Percentiles rank a stretch among this genome's conserved stretches.
phyloP scores from a whole-genome alignment of 257 asterid genomes.

The Nicotiana obtusifolia region DNA sequence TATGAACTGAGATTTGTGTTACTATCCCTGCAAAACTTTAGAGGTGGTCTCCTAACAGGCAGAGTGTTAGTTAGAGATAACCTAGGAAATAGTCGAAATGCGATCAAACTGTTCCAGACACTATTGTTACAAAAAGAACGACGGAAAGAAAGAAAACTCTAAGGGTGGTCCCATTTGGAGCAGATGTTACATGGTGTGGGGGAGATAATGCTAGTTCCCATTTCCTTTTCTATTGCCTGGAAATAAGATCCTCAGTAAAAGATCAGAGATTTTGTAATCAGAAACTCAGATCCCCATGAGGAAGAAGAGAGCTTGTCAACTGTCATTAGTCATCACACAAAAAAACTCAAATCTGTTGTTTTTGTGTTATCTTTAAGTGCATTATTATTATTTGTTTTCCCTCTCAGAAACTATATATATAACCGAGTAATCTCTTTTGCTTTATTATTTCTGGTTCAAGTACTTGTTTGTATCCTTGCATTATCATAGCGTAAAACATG shows the following conservation, averaged over 20 bases:
- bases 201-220: background rate
- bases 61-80: background rate
- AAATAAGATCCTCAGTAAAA: background rate
- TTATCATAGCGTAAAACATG: background rate
- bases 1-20: background rate
- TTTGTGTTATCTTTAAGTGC: background rate
- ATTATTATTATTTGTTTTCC: background rate
- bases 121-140: too few species aligned
- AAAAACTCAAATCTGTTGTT: background rate
- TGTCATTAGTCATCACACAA: background rate
- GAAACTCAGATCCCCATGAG: slow-evolving; percentile 9
- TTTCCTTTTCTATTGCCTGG: background rate
- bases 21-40: background rate
- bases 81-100: background rate
- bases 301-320: background rate
- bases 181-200: background rate
- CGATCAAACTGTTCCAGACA: background rate
- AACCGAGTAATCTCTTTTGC: background rate
- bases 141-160: too few species aligned
- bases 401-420: background rate
- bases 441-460: background rate
- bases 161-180: background rate
- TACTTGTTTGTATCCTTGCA: background rate
- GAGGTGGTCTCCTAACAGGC: background rate
- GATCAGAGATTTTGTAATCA: slow-evolving; percentile 3